These are phyloP conservation scores for Mollisiaceae sp. DNA, from an alignment of 2,329 filamentous ascomycete species.

Conservation along the genomic window DNA sequence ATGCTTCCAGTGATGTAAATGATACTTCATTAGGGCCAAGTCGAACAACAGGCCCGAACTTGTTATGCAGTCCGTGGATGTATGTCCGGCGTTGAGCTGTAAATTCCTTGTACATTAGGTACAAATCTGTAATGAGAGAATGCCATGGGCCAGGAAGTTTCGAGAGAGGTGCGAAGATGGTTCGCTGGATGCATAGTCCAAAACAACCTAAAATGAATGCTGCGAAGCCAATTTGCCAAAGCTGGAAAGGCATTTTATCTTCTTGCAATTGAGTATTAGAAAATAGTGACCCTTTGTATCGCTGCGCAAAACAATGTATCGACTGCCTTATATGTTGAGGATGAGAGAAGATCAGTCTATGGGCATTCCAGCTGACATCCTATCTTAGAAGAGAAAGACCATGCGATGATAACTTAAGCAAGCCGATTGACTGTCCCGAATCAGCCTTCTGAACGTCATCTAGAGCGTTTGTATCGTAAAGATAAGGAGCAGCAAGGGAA, in stretches of 20 bases:
- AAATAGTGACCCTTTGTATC: neutral
- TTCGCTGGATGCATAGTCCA: constrained; percentile 11
- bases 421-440: neutral
- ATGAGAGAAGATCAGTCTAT: neutral
- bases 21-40: constrained; percentile 63
- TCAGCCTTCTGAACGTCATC: neutral
- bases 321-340: neutral
- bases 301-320: neutral
- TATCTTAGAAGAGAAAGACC: neutral
- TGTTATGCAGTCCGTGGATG: constrained; percentile 59
- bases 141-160: constrained; percentile 37
- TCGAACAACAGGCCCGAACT: constrained; percentile 62
- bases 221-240: constrained; percentile 14
- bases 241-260: constrained; percentile 15
- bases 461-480: neutral
- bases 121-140: constrained; percentile 30
- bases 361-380: neutral
- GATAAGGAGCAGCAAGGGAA: neutral
- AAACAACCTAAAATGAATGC: constrained; percentile 8
- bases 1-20: constrained; percentile 59
- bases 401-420: neutral
- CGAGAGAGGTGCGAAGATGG: constrained; percentile 31
- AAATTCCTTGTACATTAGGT: constrained; percentile 53
- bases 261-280: neutral
- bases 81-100: constrained; percentile 57